Conservation (phyloP, 225 moss, liverwort and hornwort genomes). For the Pseudisothecium myosuroides region DNA sequence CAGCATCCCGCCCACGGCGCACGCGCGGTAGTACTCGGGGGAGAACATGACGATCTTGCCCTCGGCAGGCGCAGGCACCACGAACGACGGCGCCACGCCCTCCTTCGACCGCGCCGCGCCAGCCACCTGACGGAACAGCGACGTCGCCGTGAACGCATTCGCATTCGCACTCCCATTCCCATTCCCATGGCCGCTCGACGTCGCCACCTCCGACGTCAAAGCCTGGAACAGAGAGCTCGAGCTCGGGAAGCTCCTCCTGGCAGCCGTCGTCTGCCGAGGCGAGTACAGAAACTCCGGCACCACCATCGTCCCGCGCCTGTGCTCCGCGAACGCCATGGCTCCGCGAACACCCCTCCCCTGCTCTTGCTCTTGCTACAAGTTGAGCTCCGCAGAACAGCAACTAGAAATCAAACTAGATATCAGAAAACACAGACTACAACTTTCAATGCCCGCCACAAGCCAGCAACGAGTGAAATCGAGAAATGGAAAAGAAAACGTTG, state of each 20-base stretch:
- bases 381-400: background rate
- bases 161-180: background rate
- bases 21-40: slow-evolving; percentile 48
- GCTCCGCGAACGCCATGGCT: slow-evolving; percentile 4
- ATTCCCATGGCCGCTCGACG: background rate
- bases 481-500: no score
- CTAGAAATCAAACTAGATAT: background rate
- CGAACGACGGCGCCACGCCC: slow-evolving; percentile 31
- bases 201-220: slow-evolving; percentile 8
- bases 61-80: slow-evolving; percentile 29
- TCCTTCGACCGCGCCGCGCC: slow-evolving; percentile 13
- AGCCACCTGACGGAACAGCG: slow-evolving; percentile 25
- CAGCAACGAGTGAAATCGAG: background rate
- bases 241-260: background rate
- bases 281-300: slow-evolving; percentile 43
- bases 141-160: slow-evolving; percentile 12
- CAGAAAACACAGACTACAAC: no score
- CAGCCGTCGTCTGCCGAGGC: background rate
- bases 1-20: slow-evolving; percentile 52
- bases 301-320: slow-evolving; percentile 5
- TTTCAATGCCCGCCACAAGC: no score
- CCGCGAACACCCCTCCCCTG: background rate
- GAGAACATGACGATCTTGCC: slow-evolving; percentile 57
- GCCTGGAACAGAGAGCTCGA: slow-evolving; percentile 3
- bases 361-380: background rate